These are phyloP conservation scores for Emmonsiellopsis sp. DNA, from an alignment of 2,329 filamentous ascomycete species.

Conservation along the genomic window DNA sequence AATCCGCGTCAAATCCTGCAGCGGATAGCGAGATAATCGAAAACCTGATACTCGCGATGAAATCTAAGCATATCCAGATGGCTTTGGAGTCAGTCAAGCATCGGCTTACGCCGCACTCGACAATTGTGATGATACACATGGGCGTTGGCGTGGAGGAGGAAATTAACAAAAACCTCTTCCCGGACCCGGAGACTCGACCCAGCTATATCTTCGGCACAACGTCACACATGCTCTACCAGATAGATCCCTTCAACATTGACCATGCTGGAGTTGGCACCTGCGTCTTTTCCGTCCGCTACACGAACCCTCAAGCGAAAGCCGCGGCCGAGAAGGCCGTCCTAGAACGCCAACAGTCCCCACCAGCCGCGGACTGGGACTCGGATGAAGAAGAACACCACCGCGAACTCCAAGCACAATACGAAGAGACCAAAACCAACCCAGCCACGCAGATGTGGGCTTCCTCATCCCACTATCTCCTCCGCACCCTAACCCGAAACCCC, in stretches of 20 bases:
- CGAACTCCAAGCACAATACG: not conserved
- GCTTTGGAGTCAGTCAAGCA: conserved; percentile 58
- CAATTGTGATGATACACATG: conserved; percentile 68
- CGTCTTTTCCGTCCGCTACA: conserved; percentile 41
- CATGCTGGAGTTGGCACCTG: conserved; percentile 53
- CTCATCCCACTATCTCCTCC: conserved; percentile 51
- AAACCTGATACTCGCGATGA: conserved; percentile 70
- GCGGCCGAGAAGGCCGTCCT: conserved; percentile 9
- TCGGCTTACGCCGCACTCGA: conserved; percentile 58
- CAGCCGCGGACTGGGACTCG: too few species aligned
- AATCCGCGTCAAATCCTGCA: not conserved
- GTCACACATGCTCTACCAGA: conserved; percentile 47
- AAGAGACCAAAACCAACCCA: not conserved
- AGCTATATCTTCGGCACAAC: conserved; percentile 65
- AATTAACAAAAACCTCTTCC: conserved; percentile 62
- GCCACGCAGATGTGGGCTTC: conserved; percentile 19
- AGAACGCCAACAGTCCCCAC: not conserved
- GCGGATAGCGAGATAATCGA: conserved; percentile 46
- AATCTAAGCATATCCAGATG: conserved; percentile 58
- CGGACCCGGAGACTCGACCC: conserved; percentile 55
- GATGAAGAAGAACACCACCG: not conserved
- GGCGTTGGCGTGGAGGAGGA: conserved; percentile 77
- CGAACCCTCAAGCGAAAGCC: conserved; percentile 7
- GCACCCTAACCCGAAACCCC: conserved; percentile 53
- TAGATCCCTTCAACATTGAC: conserved; percentile 42